Conservation (phyloP, 2,329 filamentous ascomycete genomes). For the Pestalotiopsis fici region DNA sequence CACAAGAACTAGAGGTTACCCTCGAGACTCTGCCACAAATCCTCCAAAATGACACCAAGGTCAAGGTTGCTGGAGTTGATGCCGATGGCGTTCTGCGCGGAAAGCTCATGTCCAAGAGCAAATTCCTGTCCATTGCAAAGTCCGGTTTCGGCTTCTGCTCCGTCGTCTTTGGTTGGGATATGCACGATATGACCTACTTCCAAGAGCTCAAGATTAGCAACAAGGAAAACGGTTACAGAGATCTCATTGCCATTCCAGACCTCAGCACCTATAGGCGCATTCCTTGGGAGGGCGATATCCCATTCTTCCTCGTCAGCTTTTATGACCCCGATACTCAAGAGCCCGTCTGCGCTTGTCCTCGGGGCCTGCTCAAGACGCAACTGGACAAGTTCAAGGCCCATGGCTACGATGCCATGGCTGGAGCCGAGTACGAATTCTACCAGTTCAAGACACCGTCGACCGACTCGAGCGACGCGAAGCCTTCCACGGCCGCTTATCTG, state of each 20-base stretch:
- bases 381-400: conserved; percentile 61
- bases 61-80: conserved; percentile 78
- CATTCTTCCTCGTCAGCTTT: conserved; percentile 77
- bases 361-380: conserved; percentile 64
- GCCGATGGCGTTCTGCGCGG: conserved; percentile 77
- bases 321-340: conserved; percentile 66
- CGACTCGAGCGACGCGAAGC: conserved; percentile 51
- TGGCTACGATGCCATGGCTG: conserved; percentile 73
- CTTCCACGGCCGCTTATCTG: conserved; percentile 59
- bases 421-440: conserved; percentile 78
- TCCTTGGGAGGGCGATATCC: conserved; percentile 76
- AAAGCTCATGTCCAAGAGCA: conserved; percentile 80
- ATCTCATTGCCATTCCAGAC: conserved; percentile 74
- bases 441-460: conserved; percentile 36
- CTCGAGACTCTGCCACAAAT: conserved; percentile 60
- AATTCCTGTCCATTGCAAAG: conserved; percentile 73
- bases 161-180: conserved; percentile 85
- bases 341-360: conserved; percentile 70
- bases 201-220: conserved; percentile 76
- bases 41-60: conserved; percentile 65
- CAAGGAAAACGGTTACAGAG: conserved; percentile 76
- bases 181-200: conserved; percentile 82
- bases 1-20: conserved; percentile 43
- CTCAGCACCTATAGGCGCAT: conserved; percentile 71
- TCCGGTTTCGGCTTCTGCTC: conserved; percentile 84